These are phyloP conservation scores for Penicillium waksmanii DNA, from an alignment of 495 filamentous ascomycete genomes.

Conservation along the genomic window DNA sequence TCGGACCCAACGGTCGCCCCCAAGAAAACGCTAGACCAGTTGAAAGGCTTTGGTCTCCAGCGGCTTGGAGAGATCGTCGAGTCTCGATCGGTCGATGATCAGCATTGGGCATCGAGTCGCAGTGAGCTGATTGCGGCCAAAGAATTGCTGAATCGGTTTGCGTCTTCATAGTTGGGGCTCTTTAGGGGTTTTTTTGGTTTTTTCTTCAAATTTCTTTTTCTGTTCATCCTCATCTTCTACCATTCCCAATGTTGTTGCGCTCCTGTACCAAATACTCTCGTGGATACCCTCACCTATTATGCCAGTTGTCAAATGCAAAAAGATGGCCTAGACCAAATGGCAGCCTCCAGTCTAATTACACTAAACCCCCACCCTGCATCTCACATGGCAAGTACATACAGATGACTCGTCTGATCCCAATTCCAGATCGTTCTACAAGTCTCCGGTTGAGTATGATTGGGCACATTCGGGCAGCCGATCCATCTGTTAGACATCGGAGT, in stretches of 20 bases:
- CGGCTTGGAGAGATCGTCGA: constrained; percentile 79
- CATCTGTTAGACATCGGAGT: not conserved
- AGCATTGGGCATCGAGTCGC: constrained; percentile 70
- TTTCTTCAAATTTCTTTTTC: not conserved
- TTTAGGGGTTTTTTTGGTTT: not conserved
- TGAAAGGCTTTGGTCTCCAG: constrained; percentile 73
- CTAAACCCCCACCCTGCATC: constrained; percentile 4
- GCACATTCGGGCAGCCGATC: constrained; percentile 28
- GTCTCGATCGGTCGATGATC: constrained; percentile 54
- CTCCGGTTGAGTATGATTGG: constrained; percentile 19
- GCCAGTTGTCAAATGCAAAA: not conserved
- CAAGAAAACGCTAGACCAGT: constrained; percentile 59
- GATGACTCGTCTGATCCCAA: constrained; percentile 9
- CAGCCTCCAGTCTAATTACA: constrained; percentile 5
- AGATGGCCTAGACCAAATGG: not conserved
- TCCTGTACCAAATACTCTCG: constrained; percentile 1
- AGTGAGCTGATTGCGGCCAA: constrained; percentile 79
- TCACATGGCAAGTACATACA: not conserved
- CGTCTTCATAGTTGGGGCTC: not conserved
- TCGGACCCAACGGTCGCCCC: constrained; percentile 25
- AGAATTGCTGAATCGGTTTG: constrained; percentile 61
- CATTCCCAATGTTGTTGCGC: not conserved
- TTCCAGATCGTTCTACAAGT: constrained; percentile 16
- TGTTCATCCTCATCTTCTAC: not conserved
- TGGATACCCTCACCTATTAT: constrained; percentile 2